Evolutionary conservation across 2,329 filamentous ascomycete genomes (phyloP).

Genomic region (Bipolaris oryzae): DNA sequence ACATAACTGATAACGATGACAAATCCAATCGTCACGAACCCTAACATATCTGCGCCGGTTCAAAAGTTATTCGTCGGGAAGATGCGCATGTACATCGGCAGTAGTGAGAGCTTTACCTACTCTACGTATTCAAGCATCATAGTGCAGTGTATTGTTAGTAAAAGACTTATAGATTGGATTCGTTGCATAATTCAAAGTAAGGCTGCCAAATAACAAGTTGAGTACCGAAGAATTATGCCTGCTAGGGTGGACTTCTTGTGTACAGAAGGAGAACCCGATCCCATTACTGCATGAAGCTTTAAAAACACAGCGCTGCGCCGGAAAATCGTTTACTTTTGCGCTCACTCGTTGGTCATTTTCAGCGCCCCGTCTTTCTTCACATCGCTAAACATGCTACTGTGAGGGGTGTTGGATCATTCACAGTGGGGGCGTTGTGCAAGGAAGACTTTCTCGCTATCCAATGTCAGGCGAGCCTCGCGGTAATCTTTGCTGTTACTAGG

Average conservation of each 20-base stretch:
- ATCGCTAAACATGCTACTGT: neutral
- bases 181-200: neutral
- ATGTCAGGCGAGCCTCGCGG: neutral
- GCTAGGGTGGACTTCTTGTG: neutral
- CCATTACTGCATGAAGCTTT: too few relatives aligned
- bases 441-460: neutral
- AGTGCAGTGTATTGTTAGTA: neutral
- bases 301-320: too few relatives aligned
- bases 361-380: too few relatives aligned
- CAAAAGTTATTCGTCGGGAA: conserved; percentile 56
- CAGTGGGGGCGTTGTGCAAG: neutral
- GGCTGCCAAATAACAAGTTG: neutral
- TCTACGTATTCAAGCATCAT: neutral
- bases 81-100: conserved; percentile 62
- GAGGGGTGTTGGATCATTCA: neutral
- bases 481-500: neutral
- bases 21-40: conserved; percentile 55
- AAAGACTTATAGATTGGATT: neutral
- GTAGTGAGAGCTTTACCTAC: conserved; percentile 56
- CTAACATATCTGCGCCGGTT: conserved; percentile 51
- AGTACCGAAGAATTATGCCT: neutral
- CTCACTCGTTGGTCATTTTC: too few relatives aligned
- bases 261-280: neutral
- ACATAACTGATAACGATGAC: conserved; percentile 56
- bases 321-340: too few relatives aligned